Percentiles rank a stretch among this genome's conserved stretches.
phyloP scores from a whole-genome alignment of 495 filamentous ascomycete species.

The Astrothelium macrocarpum region DNA sequence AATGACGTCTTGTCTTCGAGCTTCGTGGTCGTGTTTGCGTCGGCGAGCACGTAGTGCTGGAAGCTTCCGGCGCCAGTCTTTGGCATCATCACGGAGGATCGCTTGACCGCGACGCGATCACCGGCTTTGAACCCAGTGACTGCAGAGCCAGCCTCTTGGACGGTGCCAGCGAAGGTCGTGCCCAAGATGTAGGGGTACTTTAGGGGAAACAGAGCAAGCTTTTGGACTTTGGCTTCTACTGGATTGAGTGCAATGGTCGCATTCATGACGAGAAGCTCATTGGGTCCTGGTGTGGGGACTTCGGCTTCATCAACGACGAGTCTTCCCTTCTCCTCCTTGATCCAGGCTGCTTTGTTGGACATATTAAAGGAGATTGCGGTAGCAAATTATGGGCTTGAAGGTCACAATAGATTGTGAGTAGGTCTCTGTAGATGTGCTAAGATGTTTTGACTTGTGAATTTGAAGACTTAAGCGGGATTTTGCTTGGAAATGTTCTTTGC shows the following conservation, averaged over 20 bases:
- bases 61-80: constrained; percentile 21
- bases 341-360: constrained; percentile 16
- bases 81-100: neutral
- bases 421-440: neutral
- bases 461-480: neutral
- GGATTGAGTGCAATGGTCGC: constrained; percentile 37
- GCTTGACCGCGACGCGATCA: constrained; percentile 32
- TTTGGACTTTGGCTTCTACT: constrained; percentile 40
- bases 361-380: constrained; percentile 4
- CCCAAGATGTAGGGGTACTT: constrained; percentile 45
- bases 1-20: constrained; percentile 14
- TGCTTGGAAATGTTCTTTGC: neutral
- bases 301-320: constrained; percentile 29
- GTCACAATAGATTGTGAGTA: neutral
- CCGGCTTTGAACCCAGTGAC: constrained; percentile 40
- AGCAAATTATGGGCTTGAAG: neutral
- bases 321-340: constrained; percentile 6
- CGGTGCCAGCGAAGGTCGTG: constrained; percentile 44
- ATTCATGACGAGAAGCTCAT: constrained; percentile 34
- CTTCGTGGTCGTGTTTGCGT: constrained; percentile 5
- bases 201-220: constrained; percentile 20
- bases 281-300: constrained; percentile 25
- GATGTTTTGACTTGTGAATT: neutral
- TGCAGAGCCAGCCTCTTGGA: constrained; percentile 38
- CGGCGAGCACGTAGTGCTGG: constrained; percentile 27